Base-by-base conservation (phyloP, 305 asterid species). In the Rubia balearica region DNA sequence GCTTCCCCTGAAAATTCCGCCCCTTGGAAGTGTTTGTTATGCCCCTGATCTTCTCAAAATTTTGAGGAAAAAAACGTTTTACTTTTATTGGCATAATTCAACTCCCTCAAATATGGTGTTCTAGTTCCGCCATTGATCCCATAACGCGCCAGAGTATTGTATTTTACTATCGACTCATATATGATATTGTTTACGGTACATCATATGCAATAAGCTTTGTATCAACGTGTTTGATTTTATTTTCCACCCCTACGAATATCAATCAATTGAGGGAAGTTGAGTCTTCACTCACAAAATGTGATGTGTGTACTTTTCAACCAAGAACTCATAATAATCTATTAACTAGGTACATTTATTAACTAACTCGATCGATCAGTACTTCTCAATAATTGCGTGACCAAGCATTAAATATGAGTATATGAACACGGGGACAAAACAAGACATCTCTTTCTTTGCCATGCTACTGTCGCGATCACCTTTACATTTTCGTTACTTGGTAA, bases 371-470 rank as follows among this genome's bases (percentile, higher is more conserved):
- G 62, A 57, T 57, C 62, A 57, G 62, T 57, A 46, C 24, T 57
- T 65, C 61, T 48, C 27, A 68, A 56, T 56, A 71, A 65, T 16
- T 70, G 49, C 59, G 59, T 19, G 57, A 14, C 19, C 17, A 16
- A 38, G 7, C 21, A 66, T 65, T 45, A 36, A 61, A 27, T 61
- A 61, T 22, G 59, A 51, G 59, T 7, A 51, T 51, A 17, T 51
- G 24, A 51, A 51, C 59, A 51, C 59, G 10, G 36, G 49, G 13
- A 45, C 33, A 59, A 41, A 77, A 43, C 71, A 43, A 56, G 57
- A 71, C 71, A 65, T 55, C 71, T 65, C 75, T 60, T 73, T 77
- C 72, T 16, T 73, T 68, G 60, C 65, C 42, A 68, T 73, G 68
- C 63, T 46, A 72, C 63, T 33, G 45, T n/a, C 14, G 30, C 11